A percentile compares a stretch with the other conserved stretches of the same genome.
Evolutionary conservation across 2,329 filamentous ascomycete genomes (phyloP).

Genomic region (Arthrobotrys sinensis): DNA sequence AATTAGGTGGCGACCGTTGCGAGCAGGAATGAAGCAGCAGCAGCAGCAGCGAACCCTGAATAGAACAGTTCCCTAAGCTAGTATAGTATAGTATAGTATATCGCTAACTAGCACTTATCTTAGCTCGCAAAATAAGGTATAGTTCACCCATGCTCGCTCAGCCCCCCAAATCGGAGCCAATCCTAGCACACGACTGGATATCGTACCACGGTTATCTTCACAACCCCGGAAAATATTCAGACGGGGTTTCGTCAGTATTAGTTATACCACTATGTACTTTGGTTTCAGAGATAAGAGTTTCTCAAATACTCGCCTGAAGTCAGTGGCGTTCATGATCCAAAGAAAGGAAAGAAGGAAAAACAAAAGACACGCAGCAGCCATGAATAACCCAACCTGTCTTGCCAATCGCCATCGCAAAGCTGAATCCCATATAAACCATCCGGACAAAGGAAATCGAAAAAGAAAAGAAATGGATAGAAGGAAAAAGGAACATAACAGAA

Average conservation of each 20-base stretch:
- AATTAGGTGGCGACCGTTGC: constrained; percentile 27
- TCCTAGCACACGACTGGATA: constrained; percentile 15
- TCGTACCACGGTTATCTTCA: constrained; percentile 11
- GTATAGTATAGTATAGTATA: neutral
- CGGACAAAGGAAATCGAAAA: constrained; percentile 40
- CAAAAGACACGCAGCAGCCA: constrained; percentile 9
- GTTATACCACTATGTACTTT: neutral
- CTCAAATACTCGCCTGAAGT: constrained; percentile 18
- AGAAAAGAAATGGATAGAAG: constrained; percentile 31
- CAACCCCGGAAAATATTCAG: constrained; percentile 11
- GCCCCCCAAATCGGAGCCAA: constrained; percentile 10
- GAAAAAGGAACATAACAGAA: constrained; percentile 42
- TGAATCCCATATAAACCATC: constrained; percentile 23
- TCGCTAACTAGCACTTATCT: neutral
- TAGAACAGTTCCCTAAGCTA: neutral
- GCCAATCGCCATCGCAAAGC: constrained; percentile 8
- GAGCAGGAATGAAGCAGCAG: constrained; percentile 1
- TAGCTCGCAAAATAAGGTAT: constrained; percentile 25
- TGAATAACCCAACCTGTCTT: constrained; percentile 10
- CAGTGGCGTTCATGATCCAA: constrained; percentile 34
- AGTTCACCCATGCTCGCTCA: constrained; percentile 6
- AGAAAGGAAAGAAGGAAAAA: constrained; percentile 7
- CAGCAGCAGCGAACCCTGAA: constrained; percentile 12
- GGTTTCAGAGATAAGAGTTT: neutral
- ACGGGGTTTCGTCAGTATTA: neutral